A percentile compares a stretch with the other conserved stretches of the same genome.
Evolutionary conservation across 768 basidiomycete genomes (phyloP).

Genomic region (Rhizopogon vesiculosus): DNA sequence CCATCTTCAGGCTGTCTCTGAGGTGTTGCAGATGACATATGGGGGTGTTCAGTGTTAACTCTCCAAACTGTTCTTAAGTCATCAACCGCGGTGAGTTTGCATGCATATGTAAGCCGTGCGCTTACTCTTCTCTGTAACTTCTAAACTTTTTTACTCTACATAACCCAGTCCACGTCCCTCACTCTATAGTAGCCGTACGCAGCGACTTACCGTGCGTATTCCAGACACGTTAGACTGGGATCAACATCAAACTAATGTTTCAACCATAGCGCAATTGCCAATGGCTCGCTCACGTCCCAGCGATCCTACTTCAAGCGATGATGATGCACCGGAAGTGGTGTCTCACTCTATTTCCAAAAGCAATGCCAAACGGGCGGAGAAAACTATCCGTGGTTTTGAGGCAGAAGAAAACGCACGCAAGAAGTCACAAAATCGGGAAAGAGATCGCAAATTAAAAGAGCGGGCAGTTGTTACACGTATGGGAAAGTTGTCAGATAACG

Average conservation of each 20-base stretch:
- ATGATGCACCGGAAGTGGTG: constrained; percentile 47
- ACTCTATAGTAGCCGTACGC: too few species aligned
- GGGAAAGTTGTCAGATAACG: constrained; percentile 12
- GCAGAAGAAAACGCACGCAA: constrained; percentile 34
- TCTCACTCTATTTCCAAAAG: constrained; percentile 44
- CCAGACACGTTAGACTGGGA: too few species aligned
- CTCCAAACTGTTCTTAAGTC: not conserved
- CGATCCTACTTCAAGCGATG: constrained; percentile 23
- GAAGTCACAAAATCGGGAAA: constrained; percentile 42
- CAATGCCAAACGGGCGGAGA: constrained; percentile 30
- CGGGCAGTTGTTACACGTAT: constrained; percentile 28
- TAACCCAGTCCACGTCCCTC: too few species aligned
- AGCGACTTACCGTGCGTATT: too few species aligned
- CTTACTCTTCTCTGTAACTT: too few species aligned
- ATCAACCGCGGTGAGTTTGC: too few species aligned
- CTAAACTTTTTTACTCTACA: too few species aligned
- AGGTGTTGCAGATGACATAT: not conserved
- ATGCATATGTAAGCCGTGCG: too few species aligned
- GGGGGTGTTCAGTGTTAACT: not conserved
- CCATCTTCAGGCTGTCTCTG: not conserved
- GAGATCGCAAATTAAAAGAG: constrained; percentile 47
- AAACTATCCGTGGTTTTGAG: constrained; percentile 32
- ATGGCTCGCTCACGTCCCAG: not conserved
- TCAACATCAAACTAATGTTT: too few species aligned
- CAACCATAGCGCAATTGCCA: not conserved